Evolutionary conservation across 2,329 filamentous ascomycete species (phyloP).

Genomic region (Botrytis paeoniae): DNA sequence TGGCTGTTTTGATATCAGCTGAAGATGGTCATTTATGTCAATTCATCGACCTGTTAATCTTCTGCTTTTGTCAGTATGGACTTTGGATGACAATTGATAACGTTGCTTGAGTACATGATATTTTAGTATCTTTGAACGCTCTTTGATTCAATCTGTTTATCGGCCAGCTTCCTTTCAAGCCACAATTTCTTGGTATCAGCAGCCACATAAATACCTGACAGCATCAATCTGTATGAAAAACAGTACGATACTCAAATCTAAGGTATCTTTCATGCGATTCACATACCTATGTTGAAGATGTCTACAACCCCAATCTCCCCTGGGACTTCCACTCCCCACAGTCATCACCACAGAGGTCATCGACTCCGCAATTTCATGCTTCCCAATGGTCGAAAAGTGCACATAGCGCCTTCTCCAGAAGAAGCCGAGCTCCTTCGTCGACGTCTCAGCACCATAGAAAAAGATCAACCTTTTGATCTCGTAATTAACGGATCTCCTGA

Average conservation of each 20-base stretch:
- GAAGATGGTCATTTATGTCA: not conserved
- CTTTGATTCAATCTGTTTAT: not conserved
- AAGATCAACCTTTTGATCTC: constrained; percentile 47
- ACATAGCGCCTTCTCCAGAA: constrained; percentile 55
- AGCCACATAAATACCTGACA: not conserved
- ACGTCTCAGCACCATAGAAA: constrained; percentile 41
- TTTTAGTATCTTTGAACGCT: not conserved
- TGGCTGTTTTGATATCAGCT: not conserved
- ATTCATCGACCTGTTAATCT: not conserved
- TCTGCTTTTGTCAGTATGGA: not conserved
- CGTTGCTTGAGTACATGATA: too few species aligned
- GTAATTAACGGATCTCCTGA: constrained; percentile 55
- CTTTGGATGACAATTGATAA: not conserved
- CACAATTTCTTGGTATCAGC: not conserved
- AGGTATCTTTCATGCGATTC: not conserved
- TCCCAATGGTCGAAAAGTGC: constrained; percentile 54
- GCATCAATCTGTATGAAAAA: not conserved
- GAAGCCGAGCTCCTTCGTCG: constrained; percentile 49
- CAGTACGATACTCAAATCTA: not conserved
- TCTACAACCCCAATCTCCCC: constrained; percentile 24
- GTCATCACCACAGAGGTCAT: constrained; percentile 37
- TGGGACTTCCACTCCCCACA: constrained; percentile 14
- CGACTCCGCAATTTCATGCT: constrained; percentile 52
- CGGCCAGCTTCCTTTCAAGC: not conserved
- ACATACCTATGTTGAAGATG: constrained; percentile 18